These are phyloP conservation scores for Colletotrichum sp. DNA, from an alignment of 2,329 filamentous ascomycete species.

Conservation along the genomic window DNA sequence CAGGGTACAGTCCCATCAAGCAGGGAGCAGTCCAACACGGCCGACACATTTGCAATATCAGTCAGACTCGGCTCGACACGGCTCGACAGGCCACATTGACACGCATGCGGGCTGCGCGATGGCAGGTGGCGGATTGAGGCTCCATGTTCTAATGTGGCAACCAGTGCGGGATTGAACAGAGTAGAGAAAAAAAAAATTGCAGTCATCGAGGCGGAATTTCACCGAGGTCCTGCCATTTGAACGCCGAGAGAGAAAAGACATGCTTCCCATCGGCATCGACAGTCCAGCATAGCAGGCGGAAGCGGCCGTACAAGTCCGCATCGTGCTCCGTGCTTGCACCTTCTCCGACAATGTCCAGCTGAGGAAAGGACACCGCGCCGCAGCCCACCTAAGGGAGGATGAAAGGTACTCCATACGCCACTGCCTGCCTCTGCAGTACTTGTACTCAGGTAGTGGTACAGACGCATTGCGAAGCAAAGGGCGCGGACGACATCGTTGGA, in stretches of 20 bases:
- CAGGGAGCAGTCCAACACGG: background rate
- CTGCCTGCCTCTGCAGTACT: background rate
- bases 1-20: background rate
- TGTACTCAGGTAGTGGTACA: background rate
- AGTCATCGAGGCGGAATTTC: background rate
- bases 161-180: background rate
- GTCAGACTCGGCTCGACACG: background rate
- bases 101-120: background rate
- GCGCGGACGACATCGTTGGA: background rate
- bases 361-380: background rate
- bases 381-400: background rate
- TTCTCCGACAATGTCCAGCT: background rate
- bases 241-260: background rate
- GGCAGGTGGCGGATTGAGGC: constrained; percentile 1
- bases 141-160: background rate
- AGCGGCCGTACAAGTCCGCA: background rate
- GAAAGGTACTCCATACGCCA: background rate
- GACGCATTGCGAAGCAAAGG: background rate
- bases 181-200: background rate
- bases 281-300: background rate
- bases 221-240: constrained; percentile 2
- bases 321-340: background rate
- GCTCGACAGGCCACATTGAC: background rate
- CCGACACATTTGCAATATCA: background rate
- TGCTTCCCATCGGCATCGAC: background rate